Evolutionary conservation across 2,329 filamentous ascomycete genomes (phyloP).

Genomic region (Monosporascus sp.): DNA sequence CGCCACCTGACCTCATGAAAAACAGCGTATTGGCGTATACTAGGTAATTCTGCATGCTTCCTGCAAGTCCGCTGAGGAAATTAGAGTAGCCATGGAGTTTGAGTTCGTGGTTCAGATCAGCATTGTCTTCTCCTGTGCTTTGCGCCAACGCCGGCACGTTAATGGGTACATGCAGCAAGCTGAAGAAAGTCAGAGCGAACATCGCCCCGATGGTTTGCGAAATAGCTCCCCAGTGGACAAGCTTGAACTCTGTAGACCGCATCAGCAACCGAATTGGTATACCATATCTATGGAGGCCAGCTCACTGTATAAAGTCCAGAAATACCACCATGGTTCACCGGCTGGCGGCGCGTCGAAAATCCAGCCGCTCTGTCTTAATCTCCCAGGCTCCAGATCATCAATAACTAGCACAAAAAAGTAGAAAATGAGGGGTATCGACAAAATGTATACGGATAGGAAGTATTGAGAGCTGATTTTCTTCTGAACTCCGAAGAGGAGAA

Average conservation of each 20-base stretch:
- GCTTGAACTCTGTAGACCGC: slow-evolving; percentile 58
- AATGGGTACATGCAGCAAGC: slow-evolving; percentile 93
- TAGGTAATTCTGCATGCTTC: slow-evolving; percentile 93
- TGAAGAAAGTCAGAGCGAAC: slow-evolving; percentile 96
- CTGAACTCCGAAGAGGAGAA: slow-evolving; percentile 71
- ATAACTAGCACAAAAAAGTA: slow-evolving; percentile 71
- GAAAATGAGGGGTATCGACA: slow-evolving; percentile 69
- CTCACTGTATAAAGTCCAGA: slow-evolving; percentile 91
- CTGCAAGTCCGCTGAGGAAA: slow-evolving; percentile 75
- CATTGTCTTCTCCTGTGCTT: slow-evolving; percentile 85
- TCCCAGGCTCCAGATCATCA: slow-evolving; percentile 59
- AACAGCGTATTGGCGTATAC: slow-evolving; percentile 98
- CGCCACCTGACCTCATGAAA: slow-evolving; percentile 88
- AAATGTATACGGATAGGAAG: slow-evolving; percentile 81
- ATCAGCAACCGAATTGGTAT: slow-evolving; percentile 13
- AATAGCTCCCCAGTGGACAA: slow-evolving; percentile 79
- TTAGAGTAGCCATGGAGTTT: slow-evolving; percentile 93
- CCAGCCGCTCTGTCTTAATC: slow-evolving; percentile 73
- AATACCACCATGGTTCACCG: slow-evolving; percentile 92
- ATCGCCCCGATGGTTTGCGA: slow-evolving; percentile 85
- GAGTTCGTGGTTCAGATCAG: slow-evolving; percentile 84
- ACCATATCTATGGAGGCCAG: slow-evolving; percentile 7
- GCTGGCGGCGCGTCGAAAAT: slow-evolving; percentile 82
- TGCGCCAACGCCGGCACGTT: slow-evolving; percentile 93
- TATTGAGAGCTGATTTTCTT: slow-evolving; percentile 74